phyloP scores from a whole-genome alignment of 352 stramenopile species.

The Plasmopara halstedii region DNA sequence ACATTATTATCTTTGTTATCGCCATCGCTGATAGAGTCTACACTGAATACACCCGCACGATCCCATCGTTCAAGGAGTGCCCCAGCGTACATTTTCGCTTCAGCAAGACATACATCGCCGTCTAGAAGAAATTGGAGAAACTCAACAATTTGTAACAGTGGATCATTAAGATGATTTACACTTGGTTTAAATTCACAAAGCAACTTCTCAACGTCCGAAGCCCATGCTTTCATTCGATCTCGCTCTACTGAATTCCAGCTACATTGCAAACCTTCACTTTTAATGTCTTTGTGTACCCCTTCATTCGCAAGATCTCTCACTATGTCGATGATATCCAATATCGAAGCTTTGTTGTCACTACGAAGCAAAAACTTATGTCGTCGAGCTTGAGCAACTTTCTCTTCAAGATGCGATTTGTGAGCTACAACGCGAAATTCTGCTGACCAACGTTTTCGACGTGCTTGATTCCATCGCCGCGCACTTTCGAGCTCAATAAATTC shows the following conservation, averaged over 20 bases:
- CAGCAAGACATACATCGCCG: slow-evolving; percentile 43
- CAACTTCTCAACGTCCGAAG: slow-evolving; percentile 26
- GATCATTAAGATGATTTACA: slow-evolving; percentile 35
- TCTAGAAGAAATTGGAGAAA: slow-evolving; percentile 53
- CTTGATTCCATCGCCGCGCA: slow-evolving; percentile 39
- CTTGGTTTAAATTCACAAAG: slow-evolving; percentile 40
- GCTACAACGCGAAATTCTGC: slow-evolving; percentile 37
- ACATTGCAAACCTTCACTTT: slow-evolving; percentile 3
- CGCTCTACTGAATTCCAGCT: slow-evolving; percentile 44
- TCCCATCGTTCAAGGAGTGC: slow-evolving; percentile 49
- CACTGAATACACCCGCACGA: slow-evolving; percentile 43
- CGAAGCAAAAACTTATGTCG: slow-evolving; percentile 46
- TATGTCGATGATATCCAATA: slow-evolving; percentile 34
- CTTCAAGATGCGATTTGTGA: slow-evolving; percentile 34
- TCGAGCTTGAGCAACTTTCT: slow-evolving; percentile 34
- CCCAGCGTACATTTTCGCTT: slow-evolving; percentile 41
- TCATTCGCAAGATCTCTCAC: slow-evolving; percentile 32
- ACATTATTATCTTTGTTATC: slow-evolving; percentile 26
- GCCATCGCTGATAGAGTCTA: slow-evolving; percentile 27
- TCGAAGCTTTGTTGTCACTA: slow-evolving; percentile 35
- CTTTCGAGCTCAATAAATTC: slow-evolving; percentile 54
- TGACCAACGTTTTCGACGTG: slow-evolving; percentile 26
- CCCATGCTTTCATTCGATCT: slow-evolving; percentile 38
- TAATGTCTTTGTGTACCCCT: neutral
- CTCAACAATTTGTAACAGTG: slow-evolving; percentile 39